Evolutionary conservation across 2,329 filamentous ascomycete genomes (phyloP), one percentile per base, ranked within the genome.

Genomic region (Huntiella bhutanensis): DNA sequence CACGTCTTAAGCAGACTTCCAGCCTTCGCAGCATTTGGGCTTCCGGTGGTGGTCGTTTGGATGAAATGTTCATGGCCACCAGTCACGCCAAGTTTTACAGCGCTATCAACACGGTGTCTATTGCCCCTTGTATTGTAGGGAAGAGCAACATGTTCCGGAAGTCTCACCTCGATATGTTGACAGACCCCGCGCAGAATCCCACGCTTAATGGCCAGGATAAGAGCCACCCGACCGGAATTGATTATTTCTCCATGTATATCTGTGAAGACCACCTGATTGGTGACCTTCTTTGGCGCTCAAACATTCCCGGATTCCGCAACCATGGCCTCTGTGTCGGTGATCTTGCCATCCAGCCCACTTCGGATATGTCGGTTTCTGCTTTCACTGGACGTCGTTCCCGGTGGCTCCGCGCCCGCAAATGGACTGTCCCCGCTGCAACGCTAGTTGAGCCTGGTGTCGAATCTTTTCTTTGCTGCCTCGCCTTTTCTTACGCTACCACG

Each of bases 71-170:
- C 64, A 82, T 98, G 71, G 80, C 85, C 1, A 91, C 86, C 0
- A 77, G 85, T 0, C 91, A 98, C 60, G 85, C 86, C 54, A 98
- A 98, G 59, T 96, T 98, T 68, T 98, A 98, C 65, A 81, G 80
- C 6, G 91, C 88, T 51, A 98, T 98, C 70, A 96, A 96, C 62
- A 83, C 84, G 0, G 84, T 95, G 12, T 72, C 82, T 3, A 65
- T 96, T 45, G 91, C 91, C 0, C 91, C 92, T 6, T 98, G 91
- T 61, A 81, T 93, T 49, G 80, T 96, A 16, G 91, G 91, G 43
- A 98, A 98, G 65, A 93, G 85, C 56, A 96, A 92, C 64, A 96
- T 98, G 87, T 98, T 96, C 63, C 82, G 91, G 49, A 83, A 82
- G 51, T 83, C 84, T 0, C 88, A 98, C 56, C 75, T 98, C 33